Evolutionary conservation across 164 flowering plant genomes (phyloP).

Genomic region (Stephania yunnanensis): DNA sequence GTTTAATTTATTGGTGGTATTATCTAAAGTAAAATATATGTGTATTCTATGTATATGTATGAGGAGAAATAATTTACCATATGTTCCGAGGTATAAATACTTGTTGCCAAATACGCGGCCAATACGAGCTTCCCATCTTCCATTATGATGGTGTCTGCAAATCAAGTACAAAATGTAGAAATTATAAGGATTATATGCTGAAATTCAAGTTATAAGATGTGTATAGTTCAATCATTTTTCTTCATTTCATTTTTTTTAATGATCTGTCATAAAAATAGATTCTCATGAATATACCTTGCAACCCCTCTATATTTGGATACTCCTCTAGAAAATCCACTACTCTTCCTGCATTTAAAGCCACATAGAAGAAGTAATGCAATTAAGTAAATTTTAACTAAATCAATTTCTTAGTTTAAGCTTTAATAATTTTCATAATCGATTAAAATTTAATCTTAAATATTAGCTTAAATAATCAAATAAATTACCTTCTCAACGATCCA

Average conservation of each 20-base stretch:
- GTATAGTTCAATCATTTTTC: neutral
- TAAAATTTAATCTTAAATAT: neutral
- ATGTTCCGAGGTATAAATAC: conserved; percentile 92
- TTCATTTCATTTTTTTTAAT: neutral
- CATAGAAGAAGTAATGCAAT: neutral
- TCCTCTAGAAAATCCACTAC: conserved; percentile 90
- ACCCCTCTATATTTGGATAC: conserved; percentile 91
- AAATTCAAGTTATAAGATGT: neutral
- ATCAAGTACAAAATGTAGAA: neutral
- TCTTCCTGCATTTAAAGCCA: conserved; percentile 43
- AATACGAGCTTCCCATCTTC: conserved; percentile 98
- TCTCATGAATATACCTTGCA: conserved; percentile 50
- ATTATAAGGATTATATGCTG: too few species aligned
- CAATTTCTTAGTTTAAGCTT: too few species aligned
- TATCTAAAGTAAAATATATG: too few species aligned
- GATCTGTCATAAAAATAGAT: neutral
- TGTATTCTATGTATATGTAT: neutral
- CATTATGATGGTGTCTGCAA: conserved; percentile 91
- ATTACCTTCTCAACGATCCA: conserved; percentile 85
- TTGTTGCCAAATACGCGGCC: conserved; percentile 95
- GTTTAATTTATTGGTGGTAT: neutral
- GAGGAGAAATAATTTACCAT: conserved; percentile 40
- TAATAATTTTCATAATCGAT: neutral
- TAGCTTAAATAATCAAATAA: neutral
- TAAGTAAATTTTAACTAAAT: neutral